phyloP scores from a whole-genome alignment of 768 basidiomycete genomes.

The Tremella yokohamensis region DNA sequence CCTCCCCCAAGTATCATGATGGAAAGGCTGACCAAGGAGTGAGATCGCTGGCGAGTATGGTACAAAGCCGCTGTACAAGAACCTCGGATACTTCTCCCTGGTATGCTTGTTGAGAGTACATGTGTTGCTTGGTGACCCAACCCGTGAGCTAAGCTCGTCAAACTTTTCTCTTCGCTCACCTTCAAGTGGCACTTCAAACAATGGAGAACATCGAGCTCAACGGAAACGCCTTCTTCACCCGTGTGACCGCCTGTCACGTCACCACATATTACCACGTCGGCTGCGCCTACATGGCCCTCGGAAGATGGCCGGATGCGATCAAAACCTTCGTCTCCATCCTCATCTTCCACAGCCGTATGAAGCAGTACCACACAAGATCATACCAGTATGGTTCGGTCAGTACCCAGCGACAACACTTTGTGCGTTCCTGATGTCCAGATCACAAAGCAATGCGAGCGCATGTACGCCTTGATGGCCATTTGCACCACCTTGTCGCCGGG shows the following conservation, averaged over 20 bases:
- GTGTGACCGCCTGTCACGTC: slow-evolving; percentile 94
- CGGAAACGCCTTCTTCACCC: slow-evolving; percentile 87
- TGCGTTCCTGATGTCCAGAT: slow-evolving; percentile 58
- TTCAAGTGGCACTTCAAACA: slow-evolving; percentile 77
- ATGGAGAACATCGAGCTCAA: slow-evolving; percentile 91
- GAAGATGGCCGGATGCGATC: slow-evolving; percentile 91
- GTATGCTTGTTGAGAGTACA: slow-evolving; percentile 94
- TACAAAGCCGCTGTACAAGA: slow-evolving; percentile 79
- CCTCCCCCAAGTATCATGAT: background rate
- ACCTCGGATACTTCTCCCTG: slow-evolving; percentile 94
- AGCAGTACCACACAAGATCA: slow-evolving; percentile 92
- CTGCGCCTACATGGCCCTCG: slow-evolving; percentile 92
- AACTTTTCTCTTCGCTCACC: background rate
- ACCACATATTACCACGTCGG: slow-evolving; percentile 60
- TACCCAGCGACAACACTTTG: background rate
- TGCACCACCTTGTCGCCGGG: slow-evolving; percentile 90
- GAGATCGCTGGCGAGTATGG: slow-evolving; percentile 90
- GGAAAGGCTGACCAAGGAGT: slow-evolving; percentile 52
- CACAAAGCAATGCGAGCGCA: slow-evolving; percentile 93
- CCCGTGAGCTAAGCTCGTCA: slow-evolving; percentile 35
- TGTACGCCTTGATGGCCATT: slow-evolving; percentile 93
- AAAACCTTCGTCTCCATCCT: slow-evolving; percentile 87
- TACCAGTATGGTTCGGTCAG: slow-evolving; percentile 91
- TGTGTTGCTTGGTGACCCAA: slow-evolving; percentile 79
- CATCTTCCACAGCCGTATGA: slow-evolving; percentile 92